A percentile compares a stretch with the other conserved stretches of the same genome.
These are phyloP conservation scores for Penicillium nucicola DNA, from an alignment of 495 filamentous ascomycete species.

Conservation along the genomic window DNA sequence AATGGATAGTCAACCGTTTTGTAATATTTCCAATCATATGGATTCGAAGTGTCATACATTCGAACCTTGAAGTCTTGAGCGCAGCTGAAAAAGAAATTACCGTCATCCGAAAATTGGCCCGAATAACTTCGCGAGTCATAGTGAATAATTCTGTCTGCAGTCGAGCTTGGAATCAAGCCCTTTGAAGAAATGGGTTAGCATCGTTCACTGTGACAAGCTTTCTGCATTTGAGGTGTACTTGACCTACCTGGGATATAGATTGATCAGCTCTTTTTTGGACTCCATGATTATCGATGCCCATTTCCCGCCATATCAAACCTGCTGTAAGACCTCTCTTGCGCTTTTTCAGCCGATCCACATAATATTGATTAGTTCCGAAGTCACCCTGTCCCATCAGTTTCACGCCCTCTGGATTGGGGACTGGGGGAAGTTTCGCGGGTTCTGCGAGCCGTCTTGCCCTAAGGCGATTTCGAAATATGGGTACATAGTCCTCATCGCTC, in stretches of 20 bases:
- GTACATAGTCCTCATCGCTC: constrained; percentile 17
- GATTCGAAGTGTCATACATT: constrained; percentile 97
- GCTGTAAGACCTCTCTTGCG: constrained; percentile 60
- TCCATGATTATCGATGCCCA: constrained; percentile 58
- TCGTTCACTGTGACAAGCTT: not conserved
- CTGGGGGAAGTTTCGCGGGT: constrained; percentile 60
- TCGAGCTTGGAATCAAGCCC: constrained; percentile 66
- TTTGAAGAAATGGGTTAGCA: not conserved
- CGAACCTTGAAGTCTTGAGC: constrained; percentile 90
- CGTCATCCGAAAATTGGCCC: constrained; percentile 94
- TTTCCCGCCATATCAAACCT: constrained; percentile 73
- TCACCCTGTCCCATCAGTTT: constrained; percentile 75
- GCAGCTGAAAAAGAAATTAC: constrained; percentile 96
- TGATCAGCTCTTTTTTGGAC: constrained; percentile 54
- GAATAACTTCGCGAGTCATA: constrained; percentile 85
- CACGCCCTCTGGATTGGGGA: constrained; percentile 72
- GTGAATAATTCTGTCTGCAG: constrained; percentile 84
- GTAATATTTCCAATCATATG: constrained; percentile 93
- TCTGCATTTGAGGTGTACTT: not conserved
- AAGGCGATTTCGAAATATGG: constrained; percentile 19
- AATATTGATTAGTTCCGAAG: constrained; percentile 64
- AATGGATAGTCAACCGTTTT: constrained; percentile 84
- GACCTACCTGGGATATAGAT: constrained; percentile 62
- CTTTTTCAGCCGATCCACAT: constrained; percentile 45
- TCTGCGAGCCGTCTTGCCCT: constrained; percentile 19